Evolutionary conservation across 371 early-diverging fungal genomes (phyloP).

Genomic region (Coemansia sp.): DNA sequence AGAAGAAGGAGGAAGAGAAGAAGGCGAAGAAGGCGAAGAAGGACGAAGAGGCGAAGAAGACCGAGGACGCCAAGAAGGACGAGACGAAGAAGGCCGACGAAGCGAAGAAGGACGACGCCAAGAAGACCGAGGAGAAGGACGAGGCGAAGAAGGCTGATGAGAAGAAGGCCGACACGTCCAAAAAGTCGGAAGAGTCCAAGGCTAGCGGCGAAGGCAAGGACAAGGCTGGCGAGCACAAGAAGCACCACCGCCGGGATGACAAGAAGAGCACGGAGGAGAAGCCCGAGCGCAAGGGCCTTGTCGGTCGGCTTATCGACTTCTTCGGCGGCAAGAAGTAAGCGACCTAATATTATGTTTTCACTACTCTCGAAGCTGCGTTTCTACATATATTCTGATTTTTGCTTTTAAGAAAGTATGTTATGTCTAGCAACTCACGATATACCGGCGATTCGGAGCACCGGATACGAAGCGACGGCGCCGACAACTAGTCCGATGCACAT

Average conservation of each 20-base stretch:
- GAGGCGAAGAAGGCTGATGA: slow-evolving; percentile 6
- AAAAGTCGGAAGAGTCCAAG: slow-evolving; percentile 8
- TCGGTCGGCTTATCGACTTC: slow-evolving; percentile 45
- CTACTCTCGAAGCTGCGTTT: slow-evolving; percentile 5
- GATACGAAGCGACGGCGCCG: slow-evolving; percentile 46
- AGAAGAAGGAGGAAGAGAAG: slow-evolving; percentile 8
- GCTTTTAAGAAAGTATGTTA: not conserved
- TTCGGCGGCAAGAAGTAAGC: slow-evolving; percentile 44
- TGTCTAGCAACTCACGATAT: slow-evolving; percentile 13
- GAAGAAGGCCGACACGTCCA: slow-evolving; percentile 5
- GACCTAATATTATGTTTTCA: not conserved
- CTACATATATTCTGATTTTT: not conserved
- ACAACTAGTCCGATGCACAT: slow-evolving; percentile 41
- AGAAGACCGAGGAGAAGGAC: slow-evolving; percentile 4
- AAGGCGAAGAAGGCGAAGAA: slow-evolving; percentile 7
- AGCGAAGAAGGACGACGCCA: slow-evolving; percentile 1
- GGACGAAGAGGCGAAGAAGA: slow-evolving; percentile 5
- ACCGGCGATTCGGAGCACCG: slow-evolving; percentile 33
- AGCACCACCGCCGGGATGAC: slow-evolving; percentile 36
- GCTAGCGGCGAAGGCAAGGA: slow-evolving; percentile 5
- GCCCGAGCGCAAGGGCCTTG: slow-evolving; percentile 46
- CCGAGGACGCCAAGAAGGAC: slow-evolving; percentile 10
- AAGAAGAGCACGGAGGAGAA: slow-evolving; percentile 42
- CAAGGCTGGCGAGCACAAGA: slow-evolving; percentile 24
- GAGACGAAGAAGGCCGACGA: not conserved